Evolutionary conservation across 2,329 filamentous ascomycete genomes (phyloP), one percentile per base, ranked within the genome.

Genomic region (Neopestalotiopsis sp.): DNA sequence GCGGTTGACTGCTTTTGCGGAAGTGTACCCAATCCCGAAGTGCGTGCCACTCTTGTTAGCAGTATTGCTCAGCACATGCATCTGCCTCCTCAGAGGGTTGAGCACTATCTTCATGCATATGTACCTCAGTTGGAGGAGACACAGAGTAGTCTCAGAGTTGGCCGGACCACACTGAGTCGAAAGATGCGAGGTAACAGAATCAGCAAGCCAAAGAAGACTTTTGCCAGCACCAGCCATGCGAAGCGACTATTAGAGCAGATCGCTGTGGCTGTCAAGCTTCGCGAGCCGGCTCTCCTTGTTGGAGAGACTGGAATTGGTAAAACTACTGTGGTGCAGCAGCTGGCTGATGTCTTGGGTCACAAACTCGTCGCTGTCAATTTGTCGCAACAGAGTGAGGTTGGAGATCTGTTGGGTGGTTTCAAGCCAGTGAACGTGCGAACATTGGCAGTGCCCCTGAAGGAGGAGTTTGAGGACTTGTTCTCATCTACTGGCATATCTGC

Each of bases 281-380:
- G 89, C n/a, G 96, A 99, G 76, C 94, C 97, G 4, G 89, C 97
- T 1, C 83, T 99, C 20, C 89, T 99, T 34, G 96, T 99, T n/a
- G 96, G 96, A 77, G 96, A 99, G 83, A 99, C 96, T 7, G 96
- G 96, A 84, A 98, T 97, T 65, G 96, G 96, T 75, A 99, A 99
- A 82, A 99, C 96, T 0, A 97, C 96, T 0, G 93, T 96, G 32
- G 91, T 99, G 14, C 96, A 99, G 79, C 94, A 98, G 77, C 85
- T 99, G 68, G 94, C 96, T 0, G 91, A 92, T 69, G 88, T 92
- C 3, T 86, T 98, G 34, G 94, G 95, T 1, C 92, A 94, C 77
- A 97, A 94, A 75, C 87, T 99, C 13, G 92, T 94, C 0, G 94
- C 95, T 2, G 94, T 99, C 77, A 99, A 99, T 77, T 81, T 99